phyloP scores from a whole-genome alignment of 1,139 yeast species.

The Blastobotrys illinoisensis region DNA sequence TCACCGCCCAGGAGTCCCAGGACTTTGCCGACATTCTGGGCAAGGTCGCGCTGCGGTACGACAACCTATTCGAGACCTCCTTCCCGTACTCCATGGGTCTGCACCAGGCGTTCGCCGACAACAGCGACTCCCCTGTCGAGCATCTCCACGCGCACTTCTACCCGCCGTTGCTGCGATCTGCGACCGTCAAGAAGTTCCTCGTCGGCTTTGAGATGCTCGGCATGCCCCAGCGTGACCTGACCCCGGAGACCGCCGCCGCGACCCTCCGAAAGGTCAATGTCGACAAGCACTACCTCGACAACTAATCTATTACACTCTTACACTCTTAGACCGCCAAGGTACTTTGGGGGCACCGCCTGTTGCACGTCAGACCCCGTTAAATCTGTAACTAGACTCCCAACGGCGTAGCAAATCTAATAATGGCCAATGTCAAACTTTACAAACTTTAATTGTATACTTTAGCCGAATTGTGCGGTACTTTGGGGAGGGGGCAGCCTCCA shows the following conservation, averaged over 20 bases:
- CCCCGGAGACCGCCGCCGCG: slow-evolving; percentile 67
- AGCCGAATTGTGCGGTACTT: too few relatives aligned
- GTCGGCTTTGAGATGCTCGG: slow-evolving; percentile 78
- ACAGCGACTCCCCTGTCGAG: slow-evolving; percentile 32
- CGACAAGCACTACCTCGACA: slow-evolving; percentile 16
- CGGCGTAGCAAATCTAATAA: too few relatives aligned
- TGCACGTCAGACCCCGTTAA: too few relatives aligned
- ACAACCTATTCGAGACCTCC: slow-evolving; percentile 61
- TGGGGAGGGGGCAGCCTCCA: too few relatives aligned
- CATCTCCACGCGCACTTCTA: slow-evolving; percentile 78
- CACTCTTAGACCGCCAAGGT: too few relatives aligned
- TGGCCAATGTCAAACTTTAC: too few relatives aligned
- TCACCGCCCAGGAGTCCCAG: slow-evolving; percentile 43
- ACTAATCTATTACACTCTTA: neutral
- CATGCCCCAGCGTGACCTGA: slow-evolving; percentile 72
- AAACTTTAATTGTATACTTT: too few relatives aligned
- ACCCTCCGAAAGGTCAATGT: slow-evolving; percentile 21
- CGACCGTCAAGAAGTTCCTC: slow-evolving; percentile 68
- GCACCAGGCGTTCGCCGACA: slow-evolving; percentile 44
- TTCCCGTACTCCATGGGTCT: slow-evolving; percentile 82
- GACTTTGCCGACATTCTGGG: slow-evolving; percentile 57
- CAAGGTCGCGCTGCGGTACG: slow-evolving; percentile 58
- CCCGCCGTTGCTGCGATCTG: slow-evolving; percentile 70
- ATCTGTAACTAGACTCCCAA: too few relatives aligned
- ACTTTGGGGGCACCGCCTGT: too few relatives aligned